A percentile compares a stretch with the other conserved stretches of the same genome.
Evolutionary conservation across 306 rosid genomes (phyloP).

Genomic region (Sphenostylis stenocarpa): DNA sequence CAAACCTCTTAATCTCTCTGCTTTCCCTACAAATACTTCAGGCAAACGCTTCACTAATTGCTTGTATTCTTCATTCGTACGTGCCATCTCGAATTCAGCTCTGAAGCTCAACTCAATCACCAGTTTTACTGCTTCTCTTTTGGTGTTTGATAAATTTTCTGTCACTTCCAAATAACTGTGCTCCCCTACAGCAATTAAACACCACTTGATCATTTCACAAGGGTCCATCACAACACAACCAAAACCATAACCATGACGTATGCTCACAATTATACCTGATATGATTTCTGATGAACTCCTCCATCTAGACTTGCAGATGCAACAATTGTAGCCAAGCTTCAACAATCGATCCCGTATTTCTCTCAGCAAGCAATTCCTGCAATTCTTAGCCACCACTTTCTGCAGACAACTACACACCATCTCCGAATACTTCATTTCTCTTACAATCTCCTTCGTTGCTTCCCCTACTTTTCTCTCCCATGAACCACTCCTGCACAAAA

Average conservation of each 20-base stretch:
- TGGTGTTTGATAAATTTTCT: constrained; percentile 43
- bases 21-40: constrained; percentile 69
- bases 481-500: constrained; percentile 48
- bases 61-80: constrained; percentile 65
- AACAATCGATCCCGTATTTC: constrained; percentile 56
- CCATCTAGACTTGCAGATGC: constrained; percentile 78
- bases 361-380: constrained; percentile 68
- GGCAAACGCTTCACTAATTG: constrained; percentile 55
- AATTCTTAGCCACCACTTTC: constrained; percentile 38
- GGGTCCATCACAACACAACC: background rate
- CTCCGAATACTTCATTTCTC: constrained; percentile 31
- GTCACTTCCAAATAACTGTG: constrained; percentile 71
- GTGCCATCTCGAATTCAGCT: constrained; percentile 80
- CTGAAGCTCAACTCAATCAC: constrained; percentile 68
- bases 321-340: constrained; percentile 57
- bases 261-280: no score
- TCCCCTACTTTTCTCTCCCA: constrained; percentile 54
- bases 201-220: background rate
- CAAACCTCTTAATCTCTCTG: constrained; percentile 52
- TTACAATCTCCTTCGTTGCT: constrained; percentile 56
- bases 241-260: background rate
- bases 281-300: constrained; percentile 50
- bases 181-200: constrained; percentile 49
- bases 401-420: constrained; percentile 51
- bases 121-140: constrained; percentile 49